phyloP scores from a whole-genome alignment of 768 basidiomycete species.

The Pholiota molesta region DNA sequence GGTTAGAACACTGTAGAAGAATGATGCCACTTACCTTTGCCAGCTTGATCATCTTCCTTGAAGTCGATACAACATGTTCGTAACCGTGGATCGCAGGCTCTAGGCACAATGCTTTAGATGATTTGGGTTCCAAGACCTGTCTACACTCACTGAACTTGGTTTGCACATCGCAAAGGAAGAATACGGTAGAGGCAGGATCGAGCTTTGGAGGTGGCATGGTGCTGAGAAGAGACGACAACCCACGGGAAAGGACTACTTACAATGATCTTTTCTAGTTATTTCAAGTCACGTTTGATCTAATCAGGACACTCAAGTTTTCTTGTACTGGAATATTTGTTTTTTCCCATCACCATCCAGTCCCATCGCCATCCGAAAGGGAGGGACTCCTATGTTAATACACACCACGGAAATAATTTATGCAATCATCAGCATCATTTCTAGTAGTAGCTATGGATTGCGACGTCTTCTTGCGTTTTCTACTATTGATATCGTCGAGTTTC shows the following conservation, averaged over 20 bases:
- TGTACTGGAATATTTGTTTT: too few species aligned
- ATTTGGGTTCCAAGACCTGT: neutral
- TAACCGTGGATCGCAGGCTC: constrained; percentile 65
- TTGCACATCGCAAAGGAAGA: constrained; percentile 89
- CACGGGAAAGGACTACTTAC: neutral
- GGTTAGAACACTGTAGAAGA: neutral
- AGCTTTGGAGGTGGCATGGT: constrained; percentile 29
- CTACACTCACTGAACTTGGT: constrained; percentile 64
- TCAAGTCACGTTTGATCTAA: neutral
- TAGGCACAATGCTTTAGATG: constrained; percentile 13
- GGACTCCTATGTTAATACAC: too few species aligned
- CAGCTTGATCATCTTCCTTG: constrained; percentile 75
- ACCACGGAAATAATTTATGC: too few species aligned
- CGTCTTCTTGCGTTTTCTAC: neutral
- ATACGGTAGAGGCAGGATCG: constrained; percentile 47
- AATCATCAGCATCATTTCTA: neutral
- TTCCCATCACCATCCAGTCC: too few species aligned
- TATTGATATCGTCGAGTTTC: constrained; percentile 15
- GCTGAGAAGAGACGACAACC: neutral
- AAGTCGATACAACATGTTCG: constrained; percentile 67
- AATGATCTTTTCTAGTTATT: neutral
- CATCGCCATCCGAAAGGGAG: too few species aligned
- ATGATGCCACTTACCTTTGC: constrained; percentile 53
- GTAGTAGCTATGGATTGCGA: neutral
- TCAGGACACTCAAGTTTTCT: too few species aligned